phyloP scores from a whole-genome alignment of 352 stramenopile species.

The Phytophthora gonapodyides region DNA sequence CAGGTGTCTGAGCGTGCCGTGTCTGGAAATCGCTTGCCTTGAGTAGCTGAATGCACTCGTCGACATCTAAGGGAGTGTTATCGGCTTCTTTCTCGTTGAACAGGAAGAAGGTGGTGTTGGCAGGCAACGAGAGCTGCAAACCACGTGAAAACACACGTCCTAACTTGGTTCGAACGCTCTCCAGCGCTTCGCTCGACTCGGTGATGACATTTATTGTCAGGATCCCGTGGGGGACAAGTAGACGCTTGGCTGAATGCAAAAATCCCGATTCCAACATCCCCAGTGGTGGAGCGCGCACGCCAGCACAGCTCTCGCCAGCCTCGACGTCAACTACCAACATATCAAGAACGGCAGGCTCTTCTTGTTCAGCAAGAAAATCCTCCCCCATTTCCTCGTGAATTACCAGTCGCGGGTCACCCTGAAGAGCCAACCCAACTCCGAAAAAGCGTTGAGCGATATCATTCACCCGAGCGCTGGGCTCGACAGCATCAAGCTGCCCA shows the following conservation, averaged over 20 bases:
- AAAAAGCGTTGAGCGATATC: slow-evolving; percentile 51
- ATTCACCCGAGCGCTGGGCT: slow-evolving; percentile 57
- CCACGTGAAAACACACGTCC: slow-evolving; percentile 35
- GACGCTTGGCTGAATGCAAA: slow-evolving; percentile 29
- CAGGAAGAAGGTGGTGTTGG: slow-evolving; percentile 49
- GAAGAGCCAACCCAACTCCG: slow-evolving; percentile 34
- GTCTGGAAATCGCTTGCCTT: slow-evolving; percentile 30
- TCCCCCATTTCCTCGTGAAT: slow-evolving; percentile 55
- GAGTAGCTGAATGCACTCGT: slow-evolving; percentile 22
- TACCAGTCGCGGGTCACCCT: slow-evolving; percentile 28
- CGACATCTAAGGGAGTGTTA: neutral
- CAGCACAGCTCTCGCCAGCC: slow-evolving; percentile 39
- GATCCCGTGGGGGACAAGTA: slow-evolving; percentile 41
- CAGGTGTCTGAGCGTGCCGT: slow-evolving; percentile 29
- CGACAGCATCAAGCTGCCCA: slow-evolving; percentile 54
- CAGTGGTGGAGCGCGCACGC: slow-evolving; percentile 45
- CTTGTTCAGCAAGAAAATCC: slow-evolving; percentile 41
- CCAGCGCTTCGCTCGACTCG: slow-evolving; percentile 37
- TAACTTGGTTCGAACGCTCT: slow-evolving; percentile 33
- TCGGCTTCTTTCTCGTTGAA: slow-evolving; percentile 33
- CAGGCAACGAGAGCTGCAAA: slow-evolving; percentile 35
- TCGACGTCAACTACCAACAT: slow-evolving; percentile 74
- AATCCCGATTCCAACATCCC: slow-evolving; percentile 51
- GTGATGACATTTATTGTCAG: slow-evolving; percentile 69
- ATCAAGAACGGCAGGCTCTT: slow-evolving; percentile 33